Evolutionary conservation across 306 rosid species (phyloP).

Genomic region (cucumber (Cucumis sativus)): DNA sequence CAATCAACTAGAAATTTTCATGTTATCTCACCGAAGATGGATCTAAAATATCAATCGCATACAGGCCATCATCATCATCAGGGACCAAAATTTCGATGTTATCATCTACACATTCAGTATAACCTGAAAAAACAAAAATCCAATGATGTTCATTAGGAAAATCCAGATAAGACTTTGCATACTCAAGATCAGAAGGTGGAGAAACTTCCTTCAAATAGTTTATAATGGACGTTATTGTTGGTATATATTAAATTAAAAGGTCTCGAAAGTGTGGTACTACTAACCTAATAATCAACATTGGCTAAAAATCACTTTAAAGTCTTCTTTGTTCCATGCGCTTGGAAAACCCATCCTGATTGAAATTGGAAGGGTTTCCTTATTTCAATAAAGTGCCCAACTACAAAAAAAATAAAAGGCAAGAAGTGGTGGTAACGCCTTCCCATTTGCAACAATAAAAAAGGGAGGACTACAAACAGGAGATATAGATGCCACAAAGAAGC

Average conservation of each 20-base stretch:
- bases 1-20: background rate
- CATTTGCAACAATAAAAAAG: background rate
- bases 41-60: conserved; percentile 88
- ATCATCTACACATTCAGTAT: conserved; percentile 50
- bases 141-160: background rate
- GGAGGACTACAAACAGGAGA: background rate
- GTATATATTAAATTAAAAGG: background rate
- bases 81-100: conserved; percentile 56
- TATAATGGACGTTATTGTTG: background rate
- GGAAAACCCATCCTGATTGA: background rate
- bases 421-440: background rate
- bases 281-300: background rate
- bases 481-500: background rate
- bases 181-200: background rate
- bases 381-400: background rate
- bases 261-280: background rate
- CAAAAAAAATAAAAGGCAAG: background rate
- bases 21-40: conserved; percentile 48
- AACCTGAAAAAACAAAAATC: conserved; percentile 34
- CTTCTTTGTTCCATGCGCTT: background rate
- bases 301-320: background rate
- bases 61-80: conserved; percentile 63
- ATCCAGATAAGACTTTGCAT: background rate
- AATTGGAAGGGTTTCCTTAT: background rate
- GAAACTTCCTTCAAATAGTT: background rate